Conservation (phyloP, 768 basidiomycete species). For the Suillus spraguei region DNA sequence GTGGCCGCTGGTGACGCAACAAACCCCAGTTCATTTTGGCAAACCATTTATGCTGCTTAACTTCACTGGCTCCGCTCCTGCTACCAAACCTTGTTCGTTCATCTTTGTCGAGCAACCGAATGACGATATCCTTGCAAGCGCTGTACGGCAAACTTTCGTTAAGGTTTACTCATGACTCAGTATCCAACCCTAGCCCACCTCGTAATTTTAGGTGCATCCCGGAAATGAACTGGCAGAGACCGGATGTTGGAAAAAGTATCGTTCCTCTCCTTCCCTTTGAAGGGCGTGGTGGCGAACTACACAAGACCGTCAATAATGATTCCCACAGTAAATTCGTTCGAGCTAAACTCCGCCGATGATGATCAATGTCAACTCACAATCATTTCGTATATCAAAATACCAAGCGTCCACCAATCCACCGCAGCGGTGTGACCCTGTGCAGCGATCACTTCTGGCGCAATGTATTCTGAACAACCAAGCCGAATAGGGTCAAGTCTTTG, state of each 20-base stretch:
- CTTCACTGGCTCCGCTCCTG: conserved; percentile 94
- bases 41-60: conserved; percentile 99
- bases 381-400: conserved; percentile 99
- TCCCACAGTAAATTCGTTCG: conserved; percentile 19
- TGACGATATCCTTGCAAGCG: conserved; percentile 85
- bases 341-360: conserved; percentile 11
- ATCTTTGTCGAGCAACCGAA: conserved; percentile 88
- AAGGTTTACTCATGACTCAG: conserved; percentile 7
- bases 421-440: conserved; percentile 96
- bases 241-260: conserved; percentile 98
- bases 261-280: conserved; percentile 94
- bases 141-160: conserved; percentile 42
- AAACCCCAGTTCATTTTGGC: conserved; percentile 95
- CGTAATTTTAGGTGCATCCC: conserved; percentile 79
- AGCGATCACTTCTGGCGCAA: conserved; percentile 98
- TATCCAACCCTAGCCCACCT: conserved; percentile 47
- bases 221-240: conserved; percentile 82
- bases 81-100: conserved; percentile 89
- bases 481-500: not conserved
- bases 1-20: conserved; percentile 88
- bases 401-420: conserved; percentile 99
- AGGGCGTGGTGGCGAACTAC: conserved; percentile 97
- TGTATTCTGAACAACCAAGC: conserved; percentile 72
- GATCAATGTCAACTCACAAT: conserved; percentile 66
- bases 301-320: conserved; percentile 37